These are phyloP conservation scores for Pseudocercospora macadamiae DNA, from an alignment of 2,329 filamentous ascomycete species.

Conservation along the genomic window DNA sequence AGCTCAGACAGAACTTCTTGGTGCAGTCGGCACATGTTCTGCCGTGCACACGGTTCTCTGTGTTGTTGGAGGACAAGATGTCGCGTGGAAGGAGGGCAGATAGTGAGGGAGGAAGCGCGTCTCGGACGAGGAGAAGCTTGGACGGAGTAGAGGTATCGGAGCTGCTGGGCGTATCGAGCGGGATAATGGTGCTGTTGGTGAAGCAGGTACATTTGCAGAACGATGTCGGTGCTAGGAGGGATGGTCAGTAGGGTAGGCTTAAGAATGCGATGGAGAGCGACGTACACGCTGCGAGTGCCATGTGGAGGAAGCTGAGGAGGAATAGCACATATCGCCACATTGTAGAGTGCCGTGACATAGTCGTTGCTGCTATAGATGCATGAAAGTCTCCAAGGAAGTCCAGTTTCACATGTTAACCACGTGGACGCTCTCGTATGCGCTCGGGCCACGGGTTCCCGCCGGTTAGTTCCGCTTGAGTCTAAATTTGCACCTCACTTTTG, in stretches of 20 bases:
- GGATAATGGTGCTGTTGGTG: constrained; percentile 69
- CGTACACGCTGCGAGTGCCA: constrained; percentile 50
- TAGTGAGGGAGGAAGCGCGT: constrained; percentile 6
- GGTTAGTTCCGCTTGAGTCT: not conserved
- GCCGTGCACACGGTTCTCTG: constrained; percentile 21
- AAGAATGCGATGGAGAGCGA: not conserved
- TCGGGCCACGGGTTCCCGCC: not conserved
- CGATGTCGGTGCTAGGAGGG: constrained; percentile 57
- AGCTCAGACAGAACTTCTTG: constrained; percentile 66
- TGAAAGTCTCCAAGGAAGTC: not conserved
- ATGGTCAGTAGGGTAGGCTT: constrained; percentile 11
- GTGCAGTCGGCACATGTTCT: constrained; percentile 67
- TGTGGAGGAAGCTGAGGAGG: constrained; percentile 40
- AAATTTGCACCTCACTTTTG: not conserved
- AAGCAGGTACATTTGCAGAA: constrained; percentile 76
- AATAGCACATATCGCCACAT: constrained; percentile 32
- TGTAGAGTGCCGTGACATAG: constrained; percentile 9
- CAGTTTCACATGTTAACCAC: constrained; percentile 15
- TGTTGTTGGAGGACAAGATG: constrained; percentile 16
- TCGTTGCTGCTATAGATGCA: constrained; percentile 13
- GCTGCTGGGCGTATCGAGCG: constrained; percentile 54
- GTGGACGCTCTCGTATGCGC: not conserved
- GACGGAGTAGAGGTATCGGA: constrained; percentile 25
- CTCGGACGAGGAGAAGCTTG: constrained; percentile 24
- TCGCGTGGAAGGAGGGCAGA: constrained; percentile 14